Conservation (phyloP, 2,329 filamentous ascomycete species). For the Purpureocillium lavendulum region DNA sequence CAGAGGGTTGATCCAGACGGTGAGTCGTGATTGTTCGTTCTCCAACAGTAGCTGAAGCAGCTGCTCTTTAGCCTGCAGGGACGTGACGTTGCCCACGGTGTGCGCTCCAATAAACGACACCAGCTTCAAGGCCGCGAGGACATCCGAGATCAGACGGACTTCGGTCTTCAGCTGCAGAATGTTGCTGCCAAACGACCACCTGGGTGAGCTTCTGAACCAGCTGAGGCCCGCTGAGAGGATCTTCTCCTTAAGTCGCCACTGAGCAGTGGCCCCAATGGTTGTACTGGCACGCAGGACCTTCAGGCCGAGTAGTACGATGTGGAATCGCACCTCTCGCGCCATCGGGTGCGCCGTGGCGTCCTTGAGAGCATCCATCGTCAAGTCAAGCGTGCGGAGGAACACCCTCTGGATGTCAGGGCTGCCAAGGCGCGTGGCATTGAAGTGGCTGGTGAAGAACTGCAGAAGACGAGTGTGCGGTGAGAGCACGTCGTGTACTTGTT, state of each 20-base stretch:
- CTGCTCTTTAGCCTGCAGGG: slow-evolving; percentile 70
- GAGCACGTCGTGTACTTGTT: slow-evolving; percentile 72
- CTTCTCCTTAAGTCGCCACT: slow-evolving; percentile 82
- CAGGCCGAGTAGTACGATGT: slow-evolving; percentile 75
- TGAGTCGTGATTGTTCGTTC: slow-evolving; percentile 74
- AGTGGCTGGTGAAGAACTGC: slow-evolving; percentile 89
- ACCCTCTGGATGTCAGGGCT: slow-evolving; percentile 73
- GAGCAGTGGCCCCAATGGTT: slow-evolving; percentile 51
- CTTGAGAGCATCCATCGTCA: slow-evolving; percentile 68
- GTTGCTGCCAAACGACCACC: slow-evolving; percentile 95
- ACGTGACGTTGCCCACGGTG: slow-evolving; percentile 47
- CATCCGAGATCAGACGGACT: slow-evolving; percentile 69
- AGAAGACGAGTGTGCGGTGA: slow-evolving; percentile 79
- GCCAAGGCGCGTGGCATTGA: slow-evolving; percentile 82
- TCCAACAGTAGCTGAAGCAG: slow-evolving; percentile 74
- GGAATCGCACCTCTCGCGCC: slow-evolving; percentile 85
- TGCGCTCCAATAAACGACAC: slow-evolving; percentile 52
- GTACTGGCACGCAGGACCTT: slow-evolving; percentile 68
- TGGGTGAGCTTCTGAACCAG: slow-evolving; percentile 79
- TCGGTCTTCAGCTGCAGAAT: slow-evolving; percentile 90
- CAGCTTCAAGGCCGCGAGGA: slow-evolving; percentile 56
- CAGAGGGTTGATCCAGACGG: slow-evolving; percentile 84
- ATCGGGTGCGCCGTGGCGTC: slow-evolving; percentile 71
- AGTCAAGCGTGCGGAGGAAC: slow-evolving; percentile 72
- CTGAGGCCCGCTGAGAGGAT: slow-evolving; percentile 76